A percentile compares a stretch with the other conserved stretches of the same genome.
phyloP scores from a whole-genome alignment of 1,139 yeast genomes.

The Zygotorulaspora mrakii region DNA sequence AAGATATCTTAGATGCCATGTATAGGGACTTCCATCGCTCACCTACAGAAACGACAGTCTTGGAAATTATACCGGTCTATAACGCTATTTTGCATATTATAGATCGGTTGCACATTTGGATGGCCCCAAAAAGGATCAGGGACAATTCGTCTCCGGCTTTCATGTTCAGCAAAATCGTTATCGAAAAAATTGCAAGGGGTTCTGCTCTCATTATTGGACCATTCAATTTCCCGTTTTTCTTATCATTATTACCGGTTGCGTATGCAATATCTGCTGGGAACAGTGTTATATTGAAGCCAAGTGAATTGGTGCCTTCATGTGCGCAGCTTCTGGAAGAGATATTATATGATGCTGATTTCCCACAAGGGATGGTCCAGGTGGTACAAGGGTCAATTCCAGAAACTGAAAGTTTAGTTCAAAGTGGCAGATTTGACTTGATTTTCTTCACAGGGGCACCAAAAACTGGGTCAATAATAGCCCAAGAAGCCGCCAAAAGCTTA shows the following conservation, averaged over 20 bases:
- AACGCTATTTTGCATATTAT: constrained; percentile 61
- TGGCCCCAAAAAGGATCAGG: constrained; percentile 48
- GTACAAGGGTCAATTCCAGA: constrained; percentile 76
- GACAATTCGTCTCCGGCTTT: constrained; percentile 46
- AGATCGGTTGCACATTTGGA: constrained; percentile 58
- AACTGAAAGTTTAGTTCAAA: constrained; percentile 58
- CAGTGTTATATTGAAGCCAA: constrained; percentile 73
- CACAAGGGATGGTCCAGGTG: constrained; percentile 51
- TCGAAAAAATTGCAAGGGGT: constrained; percentile 73
- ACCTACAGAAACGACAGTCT: constrained; percentile 53
- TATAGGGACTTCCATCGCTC: constrained; percentile 64
- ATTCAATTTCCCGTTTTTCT: constrained; percentile 76
- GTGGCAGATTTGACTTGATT: constrained; percentile 70
- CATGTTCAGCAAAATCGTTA: constrained; percentile 45
- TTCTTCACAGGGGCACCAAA: constrained; percentile 77
- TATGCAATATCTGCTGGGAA: constrained; percentile 91
- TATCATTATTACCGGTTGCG: constrained; percentile 63
- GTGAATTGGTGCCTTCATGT: constrained; percentile 68
- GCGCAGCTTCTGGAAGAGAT: constrained; percentile 53
- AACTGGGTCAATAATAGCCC: constrained; percentile 76
- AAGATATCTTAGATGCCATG: constrained; percentile 55
- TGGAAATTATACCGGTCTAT: constrained; percentile 53
- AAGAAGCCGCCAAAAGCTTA: constrained; percentile 76
- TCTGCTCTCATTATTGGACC: constrained; percentile 75
- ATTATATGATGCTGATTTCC: constrained; percentile 52